These are phyloP conservation scores for Suillus fuscotomentosus DNA, from an alignment of 768 basidiomycete genomes.

Conservation along the genomic window DNA sequence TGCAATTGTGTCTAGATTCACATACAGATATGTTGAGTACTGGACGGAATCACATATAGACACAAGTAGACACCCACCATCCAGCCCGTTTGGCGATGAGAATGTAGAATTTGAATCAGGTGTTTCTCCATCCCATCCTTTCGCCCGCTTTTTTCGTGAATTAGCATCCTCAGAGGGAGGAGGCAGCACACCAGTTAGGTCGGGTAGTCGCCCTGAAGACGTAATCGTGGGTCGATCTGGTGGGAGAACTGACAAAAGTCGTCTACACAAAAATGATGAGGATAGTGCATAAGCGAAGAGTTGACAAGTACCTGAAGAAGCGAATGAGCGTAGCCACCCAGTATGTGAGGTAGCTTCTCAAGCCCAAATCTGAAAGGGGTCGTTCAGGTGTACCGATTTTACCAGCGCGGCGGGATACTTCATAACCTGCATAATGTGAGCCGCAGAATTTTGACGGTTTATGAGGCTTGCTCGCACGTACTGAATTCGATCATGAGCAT, in stretches of 20 bases:
- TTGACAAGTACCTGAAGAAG: conserved; percentile 64
- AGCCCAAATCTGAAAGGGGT: conserved; percentile 90
- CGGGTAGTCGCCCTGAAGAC: conserved; percentile 43
- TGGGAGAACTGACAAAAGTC: conserved; percentile 60
- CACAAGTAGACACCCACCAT: conserved; percentile 32
- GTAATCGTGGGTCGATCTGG: conserved; percentile 47
- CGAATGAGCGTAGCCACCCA: conserved; percentile 85
- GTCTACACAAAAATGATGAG: conserved; percentile 29
- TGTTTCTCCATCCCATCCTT: conserved; percentile 77
- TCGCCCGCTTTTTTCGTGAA: conserved; percentile 46
- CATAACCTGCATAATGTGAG: conserved; percentile 65
- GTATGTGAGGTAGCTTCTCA: conserved; percentile 85
- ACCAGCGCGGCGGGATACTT: conserved; percentile 76
- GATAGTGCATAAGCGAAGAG: conserved; percentile 1
- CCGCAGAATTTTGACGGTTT: background rate
- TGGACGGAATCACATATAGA: background rate
- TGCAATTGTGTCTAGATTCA: background rate
- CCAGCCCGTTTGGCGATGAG: conserved; percentile 35
- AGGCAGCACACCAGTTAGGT: conserved; percentile 35
- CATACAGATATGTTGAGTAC: background rate
- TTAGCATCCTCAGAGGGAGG: conserved; percentile 30
- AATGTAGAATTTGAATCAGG: conserved; percentile 34
- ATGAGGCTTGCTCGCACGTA: conserved; percentile 37
- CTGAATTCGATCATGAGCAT: conserved; percentile 99
- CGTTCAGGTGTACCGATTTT: conserved; percentile 92